Evolutionary conservation across 768 basidiomycete genomes (phyloP).

Genomic region (Suillus ampliporus): DNA sequence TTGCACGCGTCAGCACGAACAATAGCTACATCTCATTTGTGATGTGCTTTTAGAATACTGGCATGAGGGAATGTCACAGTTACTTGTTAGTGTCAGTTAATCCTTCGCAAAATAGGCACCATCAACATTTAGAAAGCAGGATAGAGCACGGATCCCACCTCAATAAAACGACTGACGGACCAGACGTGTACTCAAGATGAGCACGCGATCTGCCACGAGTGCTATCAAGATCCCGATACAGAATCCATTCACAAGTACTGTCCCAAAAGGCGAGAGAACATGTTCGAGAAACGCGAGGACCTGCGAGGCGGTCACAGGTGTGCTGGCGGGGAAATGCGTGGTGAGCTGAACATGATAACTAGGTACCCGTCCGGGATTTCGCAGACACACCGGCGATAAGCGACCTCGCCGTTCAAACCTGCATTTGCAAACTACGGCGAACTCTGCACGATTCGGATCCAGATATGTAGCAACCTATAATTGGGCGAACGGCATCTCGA

Average conservation of each 20-base stretch:
- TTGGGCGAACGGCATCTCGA: not conserved
- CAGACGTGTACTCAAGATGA: not conserved
- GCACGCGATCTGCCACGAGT: not conserved
- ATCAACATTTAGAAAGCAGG: not conserved
- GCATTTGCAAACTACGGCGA: not conserved
- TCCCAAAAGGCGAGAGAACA: not conserved
- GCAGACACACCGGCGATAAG: conserved; percentile 4
- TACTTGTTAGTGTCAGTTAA: too few relatives aligned
- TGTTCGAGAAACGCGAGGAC: not conserved
- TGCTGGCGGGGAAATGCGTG: not conserved
- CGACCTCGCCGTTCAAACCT: not conserved
- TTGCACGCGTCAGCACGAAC: too few relatives aligned
- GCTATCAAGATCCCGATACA: not conserved
- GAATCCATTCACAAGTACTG: not conserved
- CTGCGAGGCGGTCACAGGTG: not conserved
- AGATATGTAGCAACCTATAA: conserved; percentile 2
- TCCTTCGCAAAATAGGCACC: not conserved
- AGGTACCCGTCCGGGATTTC: not conserved
- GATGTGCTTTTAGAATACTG: too few relatives aligned
- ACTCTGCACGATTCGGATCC: not conserved
- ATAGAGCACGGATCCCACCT: not conserved
- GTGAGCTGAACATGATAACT: not conserved
- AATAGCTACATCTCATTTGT: not conserved
- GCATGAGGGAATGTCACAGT: not conserved
- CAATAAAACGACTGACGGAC: not conserved